Percentiles rank a stretch among this genome's conserved stretches.
Conservation (phyloP, 2,329 filamentous ascomycete species). For the Cordyceps cateniannulata region DNA sequence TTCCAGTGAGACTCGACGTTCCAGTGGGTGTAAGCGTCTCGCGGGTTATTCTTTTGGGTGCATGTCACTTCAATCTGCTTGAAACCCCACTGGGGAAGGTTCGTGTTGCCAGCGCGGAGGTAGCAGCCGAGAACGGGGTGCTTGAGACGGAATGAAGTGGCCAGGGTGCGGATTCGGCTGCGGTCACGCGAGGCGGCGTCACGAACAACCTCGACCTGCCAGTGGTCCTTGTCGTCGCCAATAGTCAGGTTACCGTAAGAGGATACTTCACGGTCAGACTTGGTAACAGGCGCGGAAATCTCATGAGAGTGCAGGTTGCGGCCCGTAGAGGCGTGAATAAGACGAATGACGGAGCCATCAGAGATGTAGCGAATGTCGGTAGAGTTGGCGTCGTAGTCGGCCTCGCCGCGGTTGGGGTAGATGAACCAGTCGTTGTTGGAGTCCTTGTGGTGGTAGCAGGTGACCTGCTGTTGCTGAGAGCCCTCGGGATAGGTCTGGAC, state of each 20-base stretch:
- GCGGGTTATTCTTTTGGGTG: slow-evolving; percentile 84
- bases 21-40: slow-evolving; percentile 96
- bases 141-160: slow-evolving; percentile 83
- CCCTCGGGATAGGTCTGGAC: slow-evolving; percentile 94
- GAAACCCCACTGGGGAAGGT: slow-evolving; percentile 98
- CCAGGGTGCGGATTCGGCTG: slow-evolving; percentile 81
- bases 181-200: slow-evolving; percentile 84
- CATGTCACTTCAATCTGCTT: slow-evolving; percentile 99
- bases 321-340: slow-evolving; percentile 92
- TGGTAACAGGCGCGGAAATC: slow-evolving; percentile 81
- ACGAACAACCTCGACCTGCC: slow-evolving; percentile 84
- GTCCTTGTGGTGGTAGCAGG: slow-evolving; percentile 99
- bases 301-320: slow-evolving; percentile 95
- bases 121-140: slow-evolving; percentile 84
- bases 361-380: slow-evolving; percentile 64
- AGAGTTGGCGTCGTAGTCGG: slow-evolving; percentile 65
- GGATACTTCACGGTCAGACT: slow-evolving; percentile 87
- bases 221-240: slow-evolving; percentile 97
- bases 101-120: slow-evolving; percentile 88
- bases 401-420: slow-evolving; percentile 80
- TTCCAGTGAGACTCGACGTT: slow-evolving; percentile 95
- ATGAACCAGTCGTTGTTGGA: slow-evolving; percentile 99
- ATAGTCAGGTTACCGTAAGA: slow-evolving; percentile 93
- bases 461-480: slow-evolving; percentile 90
- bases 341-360: slow-evolving; percentile 70